Percentiles rank a stretch among this genome's conserved stretches.
Evolutionary conservation across 106 monocot genomes (phyloP).

Genomic region (Acorus gramineus): DNA sequence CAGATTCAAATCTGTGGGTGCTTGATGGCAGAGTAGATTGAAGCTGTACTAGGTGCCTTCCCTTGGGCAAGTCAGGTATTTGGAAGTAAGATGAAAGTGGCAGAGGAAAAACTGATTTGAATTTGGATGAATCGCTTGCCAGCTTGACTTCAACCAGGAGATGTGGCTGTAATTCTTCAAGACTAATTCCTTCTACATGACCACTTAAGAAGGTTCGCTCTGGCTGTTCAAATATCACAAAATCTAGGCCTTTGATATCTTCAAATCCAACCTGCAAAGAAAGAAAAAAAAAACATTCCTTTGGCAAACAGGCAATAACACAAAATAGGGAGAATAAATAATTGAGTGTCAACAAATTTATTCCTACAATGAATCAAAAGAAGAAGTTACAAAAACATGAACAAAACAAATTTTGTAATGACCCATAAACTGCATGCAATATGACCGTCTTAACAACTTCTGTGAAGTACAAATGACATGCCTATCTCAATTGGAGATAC

Average conservation of each 20-base stretch:
- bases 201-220: constrained; percentile 74
- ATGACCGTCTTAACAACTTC: too few relatives aligned
- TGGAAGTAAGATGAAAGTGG: constrained; percentile 79
- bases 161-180: constrained; percentile 59
- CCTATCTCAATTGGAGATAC: too few relatives aligned
- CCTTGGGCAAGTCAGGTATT: constrained; percentile 62
- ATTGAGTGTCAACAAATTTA: too few relatives aligned
- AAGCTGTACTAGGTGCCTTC: constrained; percentile 72
- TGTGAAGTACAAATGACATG: too few relatives aligned
- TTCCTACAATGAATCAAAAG: too few relatives aligned
- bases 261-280: constrained; percentile 55
- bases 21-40: constrained; percentile 34
- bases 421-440: too few relatives aligned
- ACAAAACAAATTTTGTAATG: too few relatives aligned
- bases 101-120: constrained; percentile 54
- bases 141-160: constrained; percentile 73
- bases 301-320: too few relatives aligned
- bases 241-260: constrained; percentile 69
- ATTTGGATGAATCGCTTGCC: constrained; percentile 47
- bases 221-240: constrained; percentile 83
- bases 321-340: too few relatives aligned
- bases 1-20: constrained; percentile 58
- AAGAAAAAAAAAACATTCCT: neutral
- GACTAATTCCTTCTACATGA: constrained; percentile 62
- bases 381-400: too few relatives aligned